These are phyloP conservation scores for Tolypocladium pustulatum DNA, from an alignment of 2,329 filamentous ascomycete genomes.

Conservation along the genomic window DNA sequence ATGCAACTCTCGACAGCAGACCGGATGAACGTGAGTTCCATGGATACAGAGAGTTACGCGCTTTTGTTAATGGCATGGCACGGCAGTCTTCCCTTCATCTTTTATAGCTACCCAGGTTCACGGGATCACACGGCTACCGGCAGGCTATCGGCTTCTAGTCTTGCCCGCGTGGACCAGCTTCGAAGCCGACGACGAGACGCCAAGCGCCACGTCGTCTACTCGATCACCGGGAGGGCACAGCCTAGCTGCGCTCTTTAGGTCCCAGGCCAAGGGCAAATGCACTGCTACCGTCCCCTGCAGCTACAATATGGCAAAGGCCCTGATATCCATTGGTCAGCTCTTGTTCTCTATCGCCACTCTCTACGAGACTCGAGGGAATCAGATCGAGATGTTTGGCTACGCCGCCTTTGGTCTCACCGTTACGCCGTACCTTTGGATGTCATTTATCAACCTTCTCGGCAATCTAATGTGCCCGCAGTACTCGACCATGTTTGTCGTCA, in stretches of 20 bases:
- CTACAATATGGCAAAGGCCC: slow-evolving; percentile 1
- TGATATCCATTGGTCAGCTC: slow-evolving; percentile 3
- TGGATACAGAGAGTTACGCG: no score
- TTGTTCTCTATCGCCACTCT: slow-evolving; percentile 1
- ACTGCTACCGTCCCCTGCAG: not conserved
- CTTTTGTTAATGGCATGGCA: no score
- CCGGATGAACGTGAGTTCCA: not conserved
- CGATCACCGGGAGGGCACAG: not conserved
- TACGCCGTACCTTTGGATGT: slow-evolving; percentile 4
- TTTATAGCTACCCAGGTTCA: not conserved
- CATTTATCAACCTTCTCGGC: slow-evolving; percentile 1
- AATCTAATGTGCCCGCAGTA: slow-evolving; percentile 5
- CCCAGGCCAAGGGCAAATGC: no score
- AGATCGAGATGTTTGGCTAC: slow-evolving; percentile 2
- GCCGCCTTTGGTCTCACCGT: slow-evolving; percentile 4
- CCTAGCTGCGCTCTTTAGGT: not conserved
- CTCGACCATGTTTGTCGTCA: slow-evolving; percentile 1
- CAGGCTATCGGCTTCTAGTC: slow-evolving; percentile 1
- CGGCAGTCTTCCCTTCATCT: not conserved
- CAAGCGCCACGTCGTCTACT: not conserved
- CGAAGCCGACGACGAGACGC: not conserved
- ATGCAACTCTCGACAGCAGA: no score
- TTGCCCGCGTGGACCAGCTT: slow-evolving; percentile 1
- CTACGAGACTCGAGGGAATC: slow-evolving; percentile 3
- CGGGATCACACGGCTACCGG: not conserved